Evolutionary conservation across 345 rosid species (phyloP), one percentile per base, ranked within the genome.

Genomic region (Citrus reticulata): DNA sequence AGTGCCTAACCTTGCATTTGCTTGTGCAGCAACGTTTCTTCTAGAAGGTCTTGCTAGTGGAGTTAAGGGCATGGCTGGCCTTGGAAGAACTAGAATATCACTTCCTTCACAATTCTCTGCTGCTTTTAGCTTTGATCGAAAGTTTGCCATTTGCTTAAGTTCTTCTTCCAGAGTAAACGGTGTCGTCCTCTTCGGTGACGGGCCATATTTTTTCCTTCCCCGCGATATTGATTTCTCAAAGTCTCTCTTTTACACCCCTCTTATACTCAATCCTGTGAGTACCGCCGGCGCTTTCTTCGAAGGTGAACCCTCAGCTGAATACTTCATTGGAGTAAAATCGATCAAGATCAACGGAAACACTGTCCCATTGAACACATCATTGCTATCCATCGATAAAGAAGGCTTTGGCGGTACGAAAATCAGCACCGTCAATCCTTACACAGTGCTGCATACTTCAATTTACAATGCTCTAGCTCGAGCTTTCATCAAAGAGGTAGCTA

Each of bases 341-440:
- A 84, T 89, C 32, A 73, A 35, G 55, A 79, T 91, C 67, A 84
- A 84, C 29, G 86, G 80, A 22, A 79, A 85, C 22, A n/a, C 68
- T 2, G 74, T 90, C 19, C 65, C 72, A 6, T 58, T 90, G 8
- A 87, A 85, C 24, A 25, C 75, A 13, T 25, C 87, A 5, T 55
- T 89, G 68, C 65, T 87, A 24, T 30, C 79, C 37, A 84, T 88
- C 27, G 32, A 80, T 42, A 81, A 75, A 14, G 61, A 75, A 25
- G 88, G 88, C 0, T 16, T 34, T n/a, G 92, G 92, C 10, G 92
- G 94, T 6, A 86, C 92, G 2, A 85, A 79, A 74, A 75, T 91
- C 77, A 85, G 86, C 83, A 83, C 92, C 5, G 62, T 81, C 0
- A 35, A 39, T 27, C 87, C 84, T 0, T 86, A 85, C 81, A 77